Conservation (phyloP, 192 early-diverging fungal species). For the Diversispora eburnea region DNA sequence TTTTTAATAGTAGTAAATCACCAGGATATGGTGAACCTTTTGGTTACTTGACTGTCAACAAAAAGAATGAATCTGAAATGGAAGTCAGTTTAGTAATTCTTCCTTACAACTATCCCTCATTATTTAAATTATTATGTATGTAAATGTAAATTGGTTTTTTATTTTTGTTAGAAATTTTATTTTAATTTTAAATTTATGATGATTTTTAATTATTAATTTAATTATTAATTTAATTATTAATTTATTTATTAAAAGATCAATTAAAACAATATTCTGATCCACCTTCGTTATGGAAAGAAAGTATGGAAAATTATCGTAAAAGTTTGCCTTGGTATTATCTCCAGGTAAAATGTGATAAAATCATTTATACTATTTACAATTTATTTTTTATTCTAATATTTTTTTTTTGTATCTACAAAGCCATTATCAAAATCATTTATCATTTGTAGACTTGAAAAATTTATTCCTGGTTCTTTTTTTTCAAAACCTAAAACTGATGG, state of each 20-base stretch:
- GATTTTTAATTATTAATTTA: not conserved
- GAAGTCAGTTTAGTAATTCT: slow-evolving; percentile 15
- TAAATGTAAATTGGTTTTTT: no score
- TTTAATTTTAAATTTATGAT: not conserved
- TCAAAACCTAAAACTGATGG: not conserved
- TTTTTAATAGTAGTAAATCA: not conserved
- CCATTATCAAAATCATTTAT: not conserved
- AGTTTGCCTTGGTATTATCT: slow-evolving; percentile 19
- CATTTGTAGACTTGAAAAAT: not conserved
- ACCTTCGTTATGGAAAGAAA: not conserved
- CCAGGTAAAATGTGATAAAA: not conserved
- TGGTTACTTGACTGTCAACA: not conserved
- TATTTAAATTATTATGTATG: not conserved
- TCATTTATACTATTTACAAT: not conserved
- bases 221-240: not conserved
- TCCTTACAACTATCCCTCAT: slow-evolving; percentile 2
- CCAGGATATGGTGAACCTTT: not conserved
- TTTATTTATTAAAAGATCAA: not conserved
- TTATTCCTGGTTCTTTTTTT: not conserved
- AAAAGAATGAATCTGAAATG: slow-evolving; percentile 4
- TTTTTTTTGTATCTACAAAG: not conserved
- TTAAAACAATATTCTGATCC: slow-evolving; percentile 6
- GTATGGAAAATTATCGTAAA: not conserved
- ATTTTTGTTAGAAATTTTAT: no score
- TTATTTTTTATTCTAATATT: not conserved